Base-by-base conservation (phyloP, 225 moss, liverwort and hornwort species). In the Bryoerythrophyllum caledonicum region DNA sequence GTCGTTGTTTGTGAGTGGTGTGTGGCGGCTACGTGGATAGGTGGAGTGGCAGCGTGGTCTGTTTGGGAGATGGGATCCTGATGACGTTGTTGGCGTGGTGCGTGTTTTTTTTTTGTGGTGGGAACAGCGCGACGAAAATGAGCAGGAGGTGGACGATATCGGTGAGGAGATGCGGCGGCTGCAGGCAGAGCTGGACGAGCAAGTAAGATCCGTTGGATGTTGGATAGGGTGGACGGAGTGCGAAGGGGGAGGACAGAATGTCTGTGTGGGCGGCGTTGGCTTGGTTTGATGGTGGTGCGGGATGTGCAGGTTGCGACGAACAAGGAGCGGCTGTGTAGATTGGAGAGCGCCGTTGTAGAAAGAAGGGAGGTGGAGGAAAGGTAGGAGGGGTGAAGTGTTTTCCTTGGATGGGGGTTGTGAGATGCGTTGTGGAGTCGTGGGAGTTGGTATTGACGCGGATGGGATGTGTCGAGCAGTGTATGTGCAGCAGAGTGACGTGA, bases 61-160 rank as follows among this genome's bases (percentile, higher is more conserved):
- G 57, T 74, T 30, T 49, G 7, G 32, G 68, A 56, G 58, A 70
- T 41, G 8, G 1, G 60, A 27, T 27, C 21, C 7, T 60, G 55
- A 65, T 55, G 67, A 38, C 48, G 19, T 20, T 5, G 4, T 14
- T 72, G n/a, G 12, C 44, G 16, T 38, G 8, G 7, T 17, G 16
- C 60, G 4, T 51, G 7, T 40, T 46, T 15, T 40, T 46, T 15
- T 15, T 0, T 32, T 67, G 52, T 67, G 67, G 64, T 79, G 63
- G 46, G 44, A 72, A 55, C 90, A 88, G 88, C 82, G 77, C 62
- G 94, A 94, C 70, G 80, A 85, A 58, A 76, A 76, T 38, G 89
- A 91, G 72, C 81, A 83, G 71, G 94, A 92, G 83, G 92, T 86
- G 71, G 91, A 94, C 74, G 94, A 86, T 70, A 79, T 92, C 25